Base-by-base conservation (phyloP, 768 basidiomycete genomes). In the Calocybe gangraenosa region DNA sequence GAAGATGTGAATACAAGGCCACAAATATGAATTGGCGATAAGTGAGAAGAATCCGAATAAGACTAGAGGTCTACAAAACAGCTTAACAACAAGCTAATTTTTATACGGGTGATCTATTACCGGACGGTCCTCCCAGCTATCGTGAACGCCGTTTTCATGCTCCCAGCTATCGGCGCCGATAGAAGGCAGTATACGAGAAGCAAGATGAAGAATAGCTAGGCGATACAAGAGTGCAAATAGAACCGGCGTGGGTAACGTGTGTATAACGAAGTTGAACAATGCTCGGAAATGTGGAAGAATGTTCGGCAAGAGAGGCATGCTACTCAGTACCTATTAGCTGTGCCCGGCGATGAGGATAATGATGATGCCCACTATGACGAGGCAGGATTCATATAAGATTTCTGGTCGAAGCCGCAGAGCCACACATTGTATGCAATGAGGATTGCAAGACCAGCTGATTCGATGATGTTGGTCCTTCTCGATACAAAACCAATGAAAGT, bases 341-440 rank as follows among this genome's bases (percentile, higher is more conserved):
- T 38, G 34, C 41, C 38, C 10, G 8, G 25, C 14, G 8, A 17
- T 14, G 43, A 40, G 14, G 28, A 19, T 22, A 30, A 31, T 19
- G 37, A 37, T 34, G 36, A 22, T 34, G 74, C 84, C 40, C 63
- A 91, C 88, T 90, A 89, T 40, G 85, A 82, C 9, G 84, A 84
- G 28, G 82, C 79, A 8, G 83, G 78, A 57, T 87, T 82, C 20
- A 79, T 81, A 52, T 83, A 81, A 0, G 85, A 81, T 43, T 79
- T 76, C 52, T 81, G 78, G 61, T 87, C 85, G 53, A 87, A 84
- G 14, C 87, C 87, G 58, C 89, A 91, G 25, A 92, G 72, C 92
- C 92, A 93, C 25, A 93, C 78, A 52, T 91, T 91, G 63, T 90
- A 92, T 5, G 91, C 89, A 33, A 96, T 78, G 62, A 94, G 91